A percentile compares a stretch with the other conserved stretches of the same genome.
phyloP scores from a whole-genome alignment of 208 protist genomes.

The Leishmania amazonensis region DNA sequence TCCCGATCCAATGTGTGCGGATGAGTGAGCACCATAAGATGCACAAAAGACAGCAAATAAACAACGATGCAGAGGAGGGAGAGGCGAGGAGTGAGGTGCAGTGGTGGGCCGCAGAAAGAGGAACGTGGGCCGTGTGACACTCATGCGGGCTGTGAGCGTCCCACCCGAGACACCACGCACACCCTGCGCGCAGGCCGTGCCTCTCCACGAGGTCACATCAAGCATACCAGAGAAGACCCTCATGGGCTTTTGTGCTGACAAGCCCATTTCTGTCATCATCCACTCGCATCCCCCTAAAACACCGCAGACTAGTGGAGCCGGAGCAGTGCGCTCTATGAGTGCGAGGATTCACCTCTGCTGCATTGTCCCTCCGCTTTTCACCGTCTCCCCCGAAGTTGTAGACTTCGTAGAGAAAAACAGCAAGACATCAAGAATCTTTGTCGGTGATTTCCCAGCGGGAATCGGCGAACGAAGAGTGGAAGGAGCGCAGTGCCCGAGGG shows the following conservation, averaged over 20 bases:
- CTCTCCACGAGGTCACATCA: neutral
- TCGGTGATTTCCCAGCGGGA: neutral
- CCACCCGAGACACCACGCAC: neutral
- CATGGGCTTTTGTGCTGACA: neutral
- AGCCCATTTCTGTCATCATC: neutral
- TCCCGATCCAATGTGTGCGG: neutral
- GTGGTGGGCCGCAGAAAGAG: neutral
- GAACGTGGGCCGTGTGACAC: neutral
- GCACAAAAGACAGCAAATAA: neutral
- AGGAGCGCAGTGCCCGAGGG: neutral
- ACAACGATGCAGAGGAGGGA: neutral
- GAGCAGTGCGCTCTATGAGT: neutral
- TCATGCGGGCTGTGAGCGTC: neutral
- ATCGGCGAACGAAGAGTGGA: neutral
- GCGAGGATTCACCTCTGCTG: neutral
- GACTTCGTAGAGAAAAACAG: neutral
- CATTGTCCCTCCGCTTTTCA: neutral
- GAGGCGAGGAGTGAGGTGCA: neutral
- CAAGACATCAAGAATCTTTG: neutral
- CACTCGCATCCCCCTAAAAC: neutral
- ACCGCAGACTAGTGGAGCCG: neutral
- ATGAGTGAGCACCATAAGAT: neutral
- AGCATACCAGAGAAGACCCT: neutral
- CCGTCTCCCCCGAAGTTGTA: neutral
- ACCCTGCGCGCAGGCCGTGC: neutral